These are phyloP conservation scores for Babesia sp. DNA, from an alignment of 169 alveolate species.

Conservation along the genomic window DNA sequence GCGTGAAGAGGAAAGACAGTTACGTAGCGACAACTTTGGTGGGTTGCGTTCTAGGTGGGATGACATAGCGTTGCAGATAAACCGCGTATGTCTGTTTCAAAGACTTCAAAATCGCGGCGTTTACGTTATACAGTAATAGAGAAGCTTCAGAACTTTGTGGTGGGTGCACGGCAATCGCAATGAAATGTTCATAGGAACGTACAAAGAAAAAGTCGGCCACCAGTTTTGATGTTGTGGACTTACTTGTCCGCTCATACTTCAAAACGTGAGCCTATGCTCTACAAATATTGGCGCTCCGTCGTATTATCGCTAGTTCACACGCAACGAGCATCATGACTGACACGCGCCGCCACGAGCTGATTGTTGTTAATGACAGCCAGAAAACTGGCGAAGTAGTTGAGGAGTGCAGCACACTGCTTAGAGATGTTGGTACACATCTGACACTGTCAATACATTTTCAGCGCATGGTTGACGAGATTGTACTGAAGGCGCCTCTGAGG, in stretches of 20 bases:
- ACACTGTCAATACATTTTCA: background rate
- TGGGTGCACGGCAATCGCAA: background rate
- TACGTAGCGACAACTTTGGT: conserved; percentile 47
- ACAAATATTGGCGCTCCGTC: background rate
- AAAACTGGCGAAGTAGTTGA: conserved; percentile 12
- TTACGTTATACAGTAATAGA: conserved; percentile 46
- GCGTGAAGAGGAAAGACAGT: conserved; percentile 49
- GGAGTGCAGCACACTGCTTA: conserved; percentile 19
- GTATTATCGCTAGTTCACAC: background rate
- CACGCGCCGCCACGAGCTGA: background rate
- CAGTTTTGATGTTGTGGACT: conserved; percentile 42
- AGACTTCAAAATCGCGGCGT: conserved; percentile 51
- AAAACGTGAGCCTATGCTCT: conserved; percentile 4
- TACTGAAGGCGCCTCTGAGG: conserved; percentile 31
- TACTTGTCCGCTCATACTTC: conserved; percentile 47
- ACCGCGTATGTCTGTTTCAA: conserved; percentile 48
- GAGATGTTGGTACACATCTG: background rate
- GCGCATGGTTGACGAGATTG: conserved; percentile 31
- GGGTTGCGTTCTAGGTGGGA: background rate
- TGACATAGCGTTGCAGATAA: conserved; percentile 18
- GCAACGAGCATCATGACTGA: background rate
- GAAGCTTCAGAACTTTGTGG: conserved; percentile 62
- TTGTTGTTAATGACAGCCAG: conserved; percentile 21
- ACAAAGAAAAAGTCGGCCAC: conserved; percentile 29
- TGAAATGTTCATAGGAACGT: conserved; percentile 32